Percentiles rank a stretch among this genome's conserved stretches.
Evolutionary conservation across 2,329 filamentous ascomycete species (phyloP).

Genomic region (Aspergillus fructus): DNA sequence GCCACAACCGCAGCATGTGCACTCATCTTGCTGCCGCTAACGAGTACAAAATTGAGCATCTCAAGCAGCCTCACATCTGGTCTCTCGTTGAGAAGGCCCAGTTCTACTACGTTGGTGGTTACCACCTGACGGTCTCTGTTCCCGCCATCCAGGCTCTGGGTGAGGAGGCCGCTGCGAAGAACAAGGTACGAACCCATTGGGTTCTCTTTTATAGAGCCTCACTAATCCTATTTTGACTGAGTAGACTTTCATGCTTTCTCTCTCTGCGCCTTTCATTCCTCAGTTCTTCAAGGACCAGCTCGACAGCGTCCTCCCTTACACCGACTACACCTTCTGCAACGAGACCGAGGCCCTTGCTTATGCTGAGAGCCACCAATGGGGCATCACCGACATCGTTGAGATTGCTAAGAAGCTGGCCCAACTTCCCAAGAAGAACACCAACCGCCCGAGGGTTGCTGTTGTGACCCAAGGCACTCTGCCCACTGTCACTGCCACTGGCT

Average conservation of each 20-base stretch:
- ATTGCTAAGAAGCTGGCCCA: slow-evolving; percentile 84
- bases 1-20: slow-evolving; percentile 90
- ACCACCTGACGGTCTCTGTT: slow-evolving; percentile 95
- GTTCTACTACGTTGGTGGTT: slow-evolving; percentile 91
- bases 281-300: slow-evolving; percentile 98
- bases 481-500: slow-evolving; percentile 75
- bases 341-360: slow-evolving; percentile 91
- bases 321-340: slow-evolving; percentile 95
- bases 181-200: slow-evolving; percentile 63
- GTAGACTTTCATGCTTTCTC: slow-evolving; percentile 73
- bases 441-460: slow-evolving; percentile 81
- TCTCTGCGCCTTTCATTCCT: slow-evolving; percentile 92
- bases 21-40: slow-evolving; percentile 96
- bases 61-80: slow-evolving; percentile 92
- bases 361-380: slow-evolving; percentile 75
- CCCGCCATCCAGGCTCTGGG: slow-evolving; percentile 86
- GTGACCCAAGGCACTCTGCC: slow-evolving; percentile 93
- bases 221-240: slow-evolving; percentile 4
- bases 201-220: not conserved
- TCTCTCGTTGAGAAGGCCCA: slow-evolving; percentile 83
- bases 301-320: slow-evolving; percentile 82
- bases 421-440: slow-evolving; percentile 86
- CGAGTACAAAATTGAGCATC: slow-evolving; percentile 91
- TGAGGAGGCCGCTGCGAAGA: slow-evolving; percentile 80
- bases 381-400: slow-evolving; percentile 74